Conservation (phyloP, 192 early-diverging fungal species). For the Umbelopsis isabellina region DNA sequence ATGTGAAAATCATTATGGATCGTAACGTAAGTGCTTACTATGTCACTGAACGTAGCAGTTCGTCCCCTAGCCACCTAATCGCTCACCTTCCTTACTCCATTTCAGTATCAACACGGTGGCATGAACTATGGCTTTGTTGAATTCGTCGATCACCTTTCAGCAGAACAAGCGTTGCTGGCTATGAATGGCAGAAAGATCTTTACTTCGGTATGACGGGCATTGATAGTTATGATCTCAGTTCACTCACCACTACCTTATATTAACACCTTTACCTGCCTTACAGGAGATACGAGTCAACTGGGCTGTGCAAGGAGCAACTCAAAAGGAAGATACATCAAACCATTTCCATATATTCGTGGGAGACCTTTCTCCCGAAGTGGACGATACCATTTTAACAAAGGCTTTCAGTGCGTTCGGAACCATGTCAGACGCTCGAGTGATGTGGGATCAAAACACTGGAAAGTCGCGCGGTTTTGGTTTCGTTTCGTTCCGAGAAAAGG, state of each 20-base stretch:
- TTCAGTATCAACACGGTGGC: conserved; percentile 23
- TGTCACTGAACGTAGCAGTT: background rate
- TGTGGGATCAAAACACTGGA: conserved; percentile 88
- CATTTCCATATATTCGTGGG: conserved; percentile 92
- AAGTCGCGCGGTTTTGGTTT: conserved; percentile 91
- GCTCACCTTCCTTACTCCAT: background rate
- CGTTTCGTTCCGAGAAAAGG: conserved; percentile 80
- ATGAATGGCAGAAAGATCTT: conserved; percentile 73
- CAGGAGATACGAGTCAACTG: conserved; percentile 39
- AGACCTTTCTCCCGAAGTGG: conserved; percentile 87
- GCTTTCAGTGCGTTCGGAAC: conserved; percentile 75
- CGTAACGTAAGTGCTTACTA: conserved; percentile 61
- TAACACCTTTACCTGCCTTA: too few species aligned
- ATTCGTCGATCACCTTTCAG: conserved; percentile 70
- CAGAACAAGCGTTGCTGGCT: conserved; percentile 68
- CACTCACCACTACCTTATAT: background rate
- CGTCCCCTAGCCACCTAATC: too few species aligned
- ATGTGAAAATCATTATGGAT: conserved; percentile 79
- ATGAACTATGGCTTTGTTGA: conserved; percentile 88
- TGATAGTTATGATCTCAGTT: background rate
- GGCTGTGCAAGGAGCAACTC: conserved; percentile 26
- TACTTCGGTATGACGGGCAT: conserved; percentile 49
- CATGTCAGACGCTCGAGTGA: conserved; percentile 85
- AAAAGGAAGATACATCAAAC: conserved; percentile 35
- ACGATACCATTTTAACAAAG: conserved; percentile 75